Base-by-base conservation (phyloP, 345 rosid genomes). In the Kernera saxatilis region DNA sequence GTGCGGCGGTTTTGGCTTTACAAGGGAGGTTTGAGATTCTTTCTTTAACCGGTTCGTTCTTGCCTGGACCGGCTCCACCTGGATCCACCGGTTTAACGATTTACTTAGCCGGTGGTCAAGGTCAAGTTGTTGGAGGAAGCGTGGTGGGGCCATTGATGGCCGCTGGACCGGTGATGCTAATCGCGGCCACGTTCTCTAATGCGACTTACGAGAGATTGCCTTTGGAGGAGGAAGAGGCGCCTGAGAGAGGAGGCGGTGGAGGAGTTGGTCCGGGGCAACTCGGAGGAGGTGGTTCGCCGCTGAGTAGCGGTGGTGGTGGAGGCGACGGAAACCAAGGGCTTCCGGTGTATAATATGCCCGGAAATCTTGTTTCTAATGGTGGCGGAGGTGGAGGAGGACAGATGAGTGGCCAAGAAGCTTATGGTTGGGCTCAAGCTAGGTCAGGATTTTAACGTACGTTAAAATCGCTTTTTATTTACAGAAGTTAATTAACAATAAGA, bases 281-380 rank as follows among this genome's bases (percentile, higher is more conserved):
- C 5, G 66, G 77, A 15, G 76, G 74, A 1, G 70, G 70, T 0
- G 69, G 78, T 8, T 73, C 76, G 1, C 79, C 83, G 18, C 51
- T 84, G 3, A 70, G 84, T 37, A 73, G 85, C 4, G 77, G 78
- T 30, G 77, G 81, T 5, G 86, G 84, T 18, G 55, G 86, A 66
- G 80, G 85, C 6, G 88, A 87, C 6, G 79, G 81, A 5, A 76
- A 85, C 14, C 79, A 66, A 49, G 81, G 83, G 14, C 69, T 86
- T 68, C 82, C 85, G 4, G 80, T 73, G 50, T 92, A 79, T 41
- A 88, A 79, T 79, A 74, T 81, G 81, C 87, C 83, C 4, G 84
- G 94, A 57, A 91, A 83, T 79, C 82, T 87, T 76, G 80, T 84
- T 55, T 77, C 89, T n/a, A 91, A 85, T 52, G 72, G 71, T 7